phyloP scores from a whole-genome alignment of 2,329 filamentous ascomycete species.

The Colletotrichum sansevieriae region DNA sequence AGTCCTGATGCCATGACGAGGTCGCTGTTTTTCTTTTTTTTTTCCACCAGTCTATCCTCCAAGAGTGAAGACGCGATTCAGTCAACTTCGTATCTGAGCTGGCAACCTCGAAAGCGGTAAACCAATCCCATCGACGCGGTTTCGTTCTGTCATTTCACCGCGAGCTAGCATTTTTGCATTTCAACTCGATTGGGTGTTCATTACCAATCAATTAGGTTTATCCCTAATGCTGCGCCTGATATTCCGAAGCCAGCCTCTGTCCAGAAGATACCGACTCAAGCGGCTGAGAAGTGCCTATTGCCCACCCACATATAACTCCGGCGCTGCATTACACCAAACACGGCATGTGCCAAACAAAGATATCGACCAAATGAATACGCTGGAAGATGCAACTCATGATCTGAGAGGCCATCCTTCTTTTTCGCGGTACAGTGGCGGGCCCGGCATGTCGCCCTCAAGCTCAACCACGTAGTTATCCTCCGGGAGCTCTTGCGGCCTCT shows the following conservation, averaged over 20 bases:
- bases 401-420: constrained; percentile 35
- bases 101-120: too few relatives aligned
- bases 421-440: constrained; percentile 37
- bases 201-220: constrained; percentile 7
- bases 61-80: too few relatives aligned
- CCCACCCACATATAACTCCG: constrained; percentile 22
- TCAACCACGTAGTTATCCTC: constrained; percentile 26
- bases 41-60: too few relatives aligned
- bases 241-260: neutral
- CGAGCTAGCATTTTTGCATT: neutral
- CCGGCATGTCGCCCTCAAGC: constrained; percentile 39
- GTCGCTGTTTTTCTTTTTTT: too few relatives aligned
- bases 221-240: neutral
- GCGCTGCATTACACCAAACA: constrained; percentile 28
- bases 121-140: too few relatives aligned
- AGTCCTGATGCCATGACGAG: too few relatives aligned
- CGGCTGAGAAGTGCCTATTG: neutral
- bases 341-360: neutral
- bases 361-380: neutral
- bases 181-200: neutral
- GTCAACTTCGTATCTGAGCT: too few relatives aligned
- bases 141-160: too few relatives aligned
- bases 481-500: constrained; percentile 36
- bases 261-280: neutral
- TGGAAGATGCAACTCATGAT: neutral